Evolutionary conservation across 1,139 yeast species (phyloP), one percentile per base, ranked within the genome.

Genomic region (Taphrina pruni): DNA sequence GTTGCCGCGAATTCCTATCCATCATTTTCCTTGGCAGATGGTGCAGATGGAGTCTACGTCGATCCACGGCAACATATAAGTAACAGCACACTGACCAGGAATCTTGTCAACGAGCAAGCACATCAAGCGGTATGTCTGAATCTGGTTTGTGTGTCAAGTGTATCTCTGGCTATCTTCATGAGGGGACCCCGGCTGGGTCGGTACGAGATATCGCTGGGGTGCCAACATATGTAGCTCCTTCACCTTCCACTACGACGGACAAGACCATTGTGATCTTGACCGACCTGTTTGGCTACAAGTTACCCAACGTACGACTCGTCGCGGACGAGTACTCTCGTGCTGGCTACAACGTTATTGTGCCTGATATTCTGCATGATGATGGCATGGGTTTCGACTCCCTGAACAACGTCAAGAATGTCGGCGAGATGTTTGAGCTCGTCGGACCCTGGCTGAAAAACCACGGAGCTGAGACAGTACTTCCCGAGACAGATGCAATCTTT

Each of bases 321-420:
- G 72, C 72, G 1, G 72, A 71, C 69, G 60, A 67, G 17, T 71
- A 70, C 54, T 70, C 72, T 11, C 50, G 69, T 35, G 72, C 72
- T 17, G 67, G 58, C 12, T 71, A 52, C 60, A 56, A 57, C 14
- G 68, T 55, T 20, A 55, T 67, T 52, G 52, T 69, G 26, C 72
- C 72, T 9, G 71, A 71, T 48, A 51, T 70, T 35, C 51, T 70
- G 17, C 70, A 70, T 20, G 66, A 67, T 54, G 58, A 51, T 21
- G 36, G 38, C 20, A 17, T 60, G 65, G 57, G 43, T 11, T 20
- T 36, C 26, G 65, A 60, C 21, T n/a, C 56, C 6, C 57, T 60
- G n/a, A 21, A 50, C 6, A 21, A 21, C 14, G 56, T 32, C 38
- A 36, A 48, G 57, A 60, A 32, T 20, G n/a, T 38, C 48, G 36